phyloP scores from a whole-genome alignment of 495 filamentous ascomycete genomes.

The Penicillium pulvis region DNA sequence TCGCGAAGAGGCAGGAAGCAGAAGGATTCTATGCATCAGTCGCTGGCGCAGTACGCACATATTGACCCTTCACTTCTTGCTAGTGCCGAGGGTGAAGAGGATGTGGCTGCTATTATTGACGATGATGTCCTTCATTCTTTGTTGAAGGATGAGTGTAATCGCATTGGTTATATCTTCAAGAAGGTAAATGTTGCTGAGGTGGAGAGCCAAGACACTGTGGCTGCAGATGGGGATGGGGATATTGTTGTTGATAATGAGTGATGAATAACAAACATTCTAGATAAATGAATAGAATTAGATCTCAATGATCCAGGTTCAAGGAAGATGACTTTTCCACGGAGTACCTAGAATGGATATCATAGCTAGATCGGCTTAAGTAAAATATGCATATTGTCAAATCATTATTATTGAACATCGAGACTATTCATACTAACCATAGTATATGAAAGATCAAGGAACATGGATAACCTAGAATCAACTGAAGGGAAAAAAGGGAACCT shows the following conservation, averaged over 20 bases:
- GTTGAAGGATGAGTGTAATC: conserved; percentile 60
- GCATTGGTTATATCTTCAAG: conserved; percentile 68
- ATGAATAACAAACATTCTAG: not conserved
- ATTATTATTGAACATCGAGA: no score
- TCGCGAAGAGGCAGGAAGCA: conserved; percentile 27
- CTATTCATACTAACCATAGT: no score
- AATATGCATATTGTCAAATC: no score
- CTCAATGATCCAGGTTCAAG: no score
- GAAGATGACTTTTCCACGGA: no score
- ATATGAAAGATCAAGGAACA: no score
- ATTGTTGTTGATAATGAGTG: not conserved
- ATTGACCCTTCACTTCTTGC: conserved; percentile 55
- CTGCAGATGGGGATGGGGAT: not conserved
- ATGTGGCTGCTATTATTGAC: conserved; percentile 43
- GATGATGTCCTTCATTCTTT: conserved; percentile 64
- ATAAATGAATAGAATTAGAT: no score
- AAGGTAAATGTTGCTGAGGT: conserved; percentile 49
- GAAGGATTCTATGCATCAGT: conserved; percentile 54
- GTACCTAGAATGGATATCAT: no score
- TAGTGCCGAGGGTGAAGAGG: conserved; percentile 32
- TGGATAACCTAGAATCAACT: no score
- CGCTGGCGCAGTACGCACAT: conserved; percentile 68
- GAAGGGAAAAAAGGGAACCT: not conserved
- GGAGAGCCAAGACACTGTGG: not conserved
- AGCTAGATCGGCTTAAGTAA: no score